phyloP scores from a whole-genome alignment of 2,329 filamentous ascomycete species.

The Hypoxylon rubiginosum region DNA sequence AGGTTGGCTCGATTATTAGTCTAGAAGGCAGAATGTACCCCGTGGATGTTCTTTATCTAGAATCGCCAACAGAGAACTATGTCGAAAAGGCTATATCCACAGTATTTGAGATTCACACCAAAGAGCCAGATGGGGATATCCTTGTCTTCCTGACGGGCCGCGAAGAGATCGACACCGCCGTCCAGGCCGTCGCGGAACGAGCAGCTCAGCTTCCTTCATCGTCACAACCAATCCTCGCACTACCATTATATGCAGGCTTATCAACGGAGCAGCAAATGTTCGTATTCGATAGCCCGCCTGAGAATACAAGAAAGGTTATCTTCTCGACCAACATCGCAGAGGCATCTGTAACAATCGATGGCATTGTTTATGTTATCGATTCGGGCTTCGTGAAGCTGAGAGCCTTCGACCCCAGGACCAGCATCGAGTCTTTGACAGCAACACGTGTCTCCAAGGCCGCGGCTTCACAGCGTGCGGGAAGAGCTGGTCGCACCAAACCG shows the following conservation, averaged over 20 bases:
- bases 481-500: conserved; percentile 88
- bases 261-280: conserved; percentile 94
- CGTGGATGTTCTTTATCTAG: conserved; percentile 86
- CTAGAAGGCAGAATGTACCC: conserved; percentile 90
- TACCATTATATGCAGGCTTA: conserved; percentile 91
- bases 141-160: conserved; percentile 92
- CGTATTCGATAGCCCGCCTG: conserved; percentile 86
- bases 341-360: conserved; percentile 93
- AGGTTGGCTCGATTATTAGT: conserved; percentile 76
- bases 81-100: conserved; percentile 85
- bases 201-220: conserved; percentile 72
- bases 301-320: conserved; percentile 89
- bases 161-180: conserved; percentile 88
- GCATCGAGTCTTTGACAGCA: conserved; percentile 88
- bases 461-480: conserved; percentile 89
- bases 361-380: conserved; percentile 92
- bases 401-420: conserved; percentile 84
- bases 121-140: conserved; percentile 86
- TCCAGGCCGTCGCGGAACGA: conserved; percentile 84
- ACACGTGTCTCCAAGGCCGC: conserved; percentile 90
- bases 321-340: conserved; percentile 97
- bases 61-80: conserved; percentile 85
- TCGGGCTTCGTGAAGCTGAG: conserved; percentile 91
- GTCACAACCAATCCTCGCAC: conserved; percentile 71
- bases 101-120: conserved; percentile 87